Evolutionary conservation across 1,284 basidiomycete species (phyloP), one percentile per base, ranked within the genome.

Genomic region (Athelia psychrophila): DNA sequence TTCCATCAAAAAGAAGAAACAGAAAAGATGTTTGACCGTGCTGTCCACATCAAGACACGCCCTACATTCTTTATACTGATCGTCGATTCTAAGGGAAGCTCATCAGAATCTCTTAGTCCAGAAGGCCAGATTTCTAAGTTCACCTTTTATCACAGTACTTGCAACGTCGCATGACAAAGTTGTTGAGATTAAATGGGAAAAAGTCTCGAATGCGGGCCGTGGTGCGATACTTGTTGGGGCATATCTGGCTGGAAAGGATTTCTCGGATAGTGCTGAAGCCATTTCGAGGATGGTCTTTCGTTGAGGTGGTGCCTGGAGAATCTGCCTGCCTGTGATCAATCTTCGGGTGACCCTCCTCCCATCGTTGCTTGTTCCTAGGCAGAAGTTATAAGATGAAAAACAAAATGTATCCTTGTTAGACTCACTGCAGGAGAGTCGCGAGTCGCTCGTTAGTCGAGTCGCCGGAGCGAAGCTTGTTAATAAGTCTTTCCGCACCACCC

Each of bases 191-290:
- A 40, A 74, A 65, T 1, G 86, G 86, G 56, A 71, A 77, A 59
- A 80, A 84, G 60, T 84, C 81, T 6, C 79, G 62, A 3, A 78
- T 73, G 19, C 76, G 77, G 5, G 79, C 85, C 12, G 68, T 57
- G 18, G 87, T 63, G 25, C 64, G 72, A 56, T 76, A 80, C 51
- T 68, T 71, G 22, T 61, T 66, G 8, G 74, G 73, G 46, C 65
- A 71, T 33, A 63, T 61, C 2, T 65, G 55, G 42, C 57, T 62
- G 2, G 57, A 59, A 18, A 69, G 57, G 23, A 82, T 62, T 55
- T 78, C 70, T 49, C 69, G 61, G 51, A 84, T 71, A 2, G 70
- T 71, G 42, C 20, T 42, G 52, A 61, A 47, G 47, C 51, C 44
- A 36, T 50, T 22, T 49, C 42, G n/a, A 52, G 24, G 24, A 35